Conservation (phyloP, 2,329 filamentous ascomycete genomes). For the Aspergillus sp. region DNA sequence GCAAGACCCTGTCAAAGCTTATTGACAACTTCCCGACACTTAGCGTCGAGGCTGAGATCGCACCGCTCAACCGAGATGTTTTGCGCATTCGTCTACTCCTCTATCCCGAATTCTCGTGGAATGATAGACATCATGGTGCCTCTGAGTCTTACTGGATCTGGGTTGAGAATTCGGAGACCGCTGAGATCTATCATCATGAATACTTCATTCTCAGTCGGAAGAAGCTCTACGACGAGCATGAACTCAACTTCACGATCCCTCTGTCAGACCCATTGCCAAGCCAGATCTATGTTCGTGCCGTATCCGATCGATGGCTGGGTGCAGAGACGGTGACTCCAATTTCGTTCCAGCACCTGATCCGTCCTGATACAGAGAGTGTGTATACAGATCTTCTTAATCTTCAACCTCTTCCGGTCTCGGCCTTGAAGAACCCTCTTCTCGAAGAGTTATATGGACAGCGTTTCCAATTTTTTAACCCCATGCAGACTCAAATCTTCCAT, state of each 20-base stretch:
- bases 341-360: constrained; percentile 95
- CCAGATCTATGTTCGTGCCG: constrained; percentile 89
- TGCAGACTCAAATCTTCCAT: constrained; percentile 99
- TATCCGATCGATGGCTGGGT: constrained; percentile 93
- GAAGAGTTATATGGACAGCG: constrained; percentile 83
- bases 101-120: constrained; percentile 88
- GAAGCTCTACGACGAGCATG: constrained; percentile 92
- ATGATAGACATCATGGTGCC: constrained; percentile 83
- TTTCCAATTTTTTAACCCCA: constrained; percentile 96
- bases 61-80: constrained; percentile 88
- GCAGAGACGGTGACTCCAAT: constrained; percentile 92
- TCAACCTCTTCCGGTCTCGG: constrained; percentile 78
- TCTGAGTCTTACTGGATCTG: constrained; percentile 98
- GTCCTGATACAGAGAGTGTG: constrained; percentile 92
- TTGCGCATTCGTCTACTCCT: constrained; percentile 81
- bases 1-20: constrained; percentile 69
- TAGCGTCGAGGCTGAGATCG: constrained; percentile 85
- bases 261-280: constrained; percentile 85
- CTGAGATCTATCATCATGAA: constrained; percentile 95
- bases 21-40: constrained; percentile 89
- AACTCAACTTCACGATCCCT: constrained; percentile 95
- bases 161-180: constrained; percentile 97
- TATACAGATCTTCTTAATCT: constrained; percentile 91
- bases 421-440: constrained; percentile 74
- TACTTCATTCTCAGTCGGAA: constrained; percentile 86